These are phyloP conservation scores for Oxyria digyna DNA, from an alignment of 148 eudicot species.

Conservation along the genomic window DNA sequence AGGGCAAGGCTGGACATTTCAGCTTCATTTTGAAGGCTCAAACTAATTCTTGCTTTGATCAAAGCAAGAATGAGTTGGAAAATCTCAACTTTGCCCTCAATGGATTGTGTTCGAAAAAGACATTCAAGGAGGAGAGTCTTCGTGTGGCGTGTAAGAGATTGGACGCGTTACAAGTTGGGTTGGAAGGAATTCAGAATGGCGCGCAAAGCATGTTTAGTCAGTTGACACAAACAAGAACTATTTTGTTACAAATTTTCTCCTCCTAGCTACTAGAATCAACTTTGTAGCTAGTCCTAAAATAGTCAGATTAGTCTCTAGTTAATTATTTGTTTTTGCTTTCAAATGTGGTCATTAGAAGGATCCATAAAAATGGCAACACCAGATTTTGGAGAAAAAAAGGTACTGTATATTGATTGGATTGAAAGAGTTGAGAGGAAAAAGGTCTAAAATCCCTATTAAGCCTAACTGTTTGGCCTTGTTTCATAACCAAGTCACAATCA, in stretches of 20 bases:
- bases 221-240: slow-evolving; percentile 18
- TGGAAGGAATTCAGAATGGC: slow-evolving; percentile 20
- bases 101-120: not conserved
- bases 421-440: not conserved
- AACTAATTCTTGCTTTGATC: too few species aligned
- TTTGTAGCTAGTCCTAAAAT: too few species aligned
- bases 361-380: not conserved
- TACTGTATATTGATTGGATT: not conserved
- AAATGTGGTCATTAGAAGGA: not conserved
- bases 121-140: not conserved
- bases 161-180: slow-evolving; percentile 14
- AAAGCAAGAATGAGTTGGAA: slow-evolving; percentile 12
- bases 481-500: not conserved
- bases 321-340: not conserved
- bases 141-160: slow-evolving; percentile 2
- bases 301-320: too few species aligned
- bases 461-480: not conserved
- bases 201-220: slow-evolving; percentile 15
- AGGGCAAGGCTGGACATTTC: slow-evolving; percentile 13
- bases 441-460: not conserved
- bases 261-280: not conserved
- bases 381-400: not conserved
- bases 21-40: slow-evolving; percentile 20
- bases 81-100: slow-evolving; percentile 16
- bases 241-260: slow-evolving; percentile 17